Base-by-base conservation (phyloP, 1,139 yeast species). In the Saccharomyces pastorianus region DNA sequence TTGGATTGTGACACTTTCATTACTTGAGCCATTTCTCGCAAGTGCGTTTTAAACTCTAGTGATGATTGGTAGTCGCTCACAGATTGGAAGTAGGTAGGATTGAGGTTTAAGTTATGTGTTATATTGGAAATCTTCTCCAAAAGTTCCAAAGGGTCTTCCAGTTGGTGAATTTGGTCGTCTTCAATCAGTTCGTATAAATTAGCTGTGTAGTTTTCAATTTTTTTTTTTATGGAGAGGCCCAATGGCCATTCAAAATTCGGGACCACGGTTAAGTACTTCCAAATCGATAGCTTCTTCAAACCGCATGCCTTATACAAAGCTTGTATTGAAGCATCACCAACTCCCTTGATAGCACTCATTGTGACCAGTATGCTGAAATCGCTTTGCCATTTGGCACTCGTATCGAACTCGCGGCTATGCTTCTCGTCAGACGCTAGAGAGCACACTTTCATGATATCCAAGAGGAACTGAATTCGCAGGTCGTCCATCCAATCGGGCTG, bases 401-500 rank as follows among this genome's bases (percentile, higher is more conserved):
- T 11, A 9, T 29, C 46, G 2, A 25, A 44, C 14, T 52, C 54
- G 11, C 46, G 50, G 7, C 29, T 14, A 6, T 14, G 27, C 26
- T 50, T 50, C 29, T 60, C 62, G 14, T 58, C 55, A 29, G 32
- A 41, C 8, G 58, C 56, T 11, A 58, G 44, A 17, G 51, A 38
- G 6, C 54, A 54, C 2, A 83, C 70, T 56, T 75, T 76, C 54
- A 84, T 63, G 25, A 83, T 68, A 55, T 82, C 81, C 23, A 84
- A 61, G 11, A 84, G 67, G 44, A 78, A 66, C 55, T 78, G 81
- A 0, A 82, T 71, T 29, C 63, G 54, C 8, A 53, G 14, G 20
- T 82, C 75, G 4, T 74, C 72, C 9, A 77, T 62, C 90, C 90
- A 85, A 11, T 74, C 70, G 2, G 81, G 80, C 1, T 77, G 71